Evolutionary conservation across 257 asterid genomes (phyloP).

Genomic region (Ophiorrhiza pumila): DNA sequence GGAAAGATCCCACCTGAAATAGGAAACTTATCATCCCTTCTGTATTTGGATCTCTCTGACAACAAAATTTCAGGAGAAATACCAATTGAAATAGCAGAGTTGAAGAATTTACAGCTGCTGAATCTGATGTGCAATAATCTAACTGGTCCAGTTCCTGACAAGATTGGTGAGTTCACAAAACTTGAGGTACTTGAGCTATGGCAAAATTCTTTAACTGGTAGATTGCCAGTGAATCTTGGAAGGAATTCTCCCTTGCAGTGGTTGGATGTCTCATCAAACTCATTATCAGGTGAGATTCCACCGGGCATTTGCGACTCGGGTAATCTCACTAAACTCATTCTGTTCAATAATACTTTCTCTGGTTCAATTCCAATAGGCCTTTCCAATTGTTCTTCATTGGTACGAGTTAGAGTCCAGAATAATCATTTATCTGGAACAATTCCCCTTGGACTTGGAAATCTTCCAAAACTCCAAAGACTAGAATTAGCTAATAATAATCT

Average conservation of each 20-base stretch:
- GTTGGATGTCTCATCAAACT: constrained; percentile 77
- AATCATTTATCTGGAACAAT: constrained; percentile 60
- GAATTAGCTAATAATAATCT: constrained; percentile 59
- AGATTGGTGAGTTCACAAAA: constrained; percentile 42
- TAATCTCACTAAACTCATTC: constrained; percentile 70
- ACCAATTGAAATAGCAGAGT: constrained; percentile 48
- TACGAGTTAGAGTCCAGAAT: constrained; percentile 63
- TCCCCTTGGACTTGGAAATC: constrained; percentile 64
- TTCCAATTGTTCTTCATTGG: constrained; percentile 56
- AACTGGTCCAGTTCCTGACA: constrained; percentile 50
- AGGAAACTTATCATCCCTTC: constrained; percentile 46
- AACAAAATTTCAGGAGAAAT: constrained; percentile 54
- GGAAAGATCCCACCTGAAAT: constrained; percentile 66
- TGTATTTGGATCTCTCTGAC: constrained; percentile 60
- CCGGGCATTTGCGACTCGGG: constrained; percentile 49
- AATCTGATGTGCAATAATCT: constrained; percentile 67
- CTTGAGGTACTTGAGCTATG: constrained; percentile 69
- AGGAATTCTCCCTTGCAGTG: constrained; percentile 48
- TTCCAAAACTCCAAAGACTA: constrained; percentile 57
- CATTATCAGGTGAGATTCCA: constrained; percentile 61
- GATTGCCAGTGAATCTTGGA: constrained; percentile 61
- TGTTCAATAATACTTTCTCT: constrained; percentile 67
- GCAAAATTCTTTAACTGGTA: constrained; percentile 54
- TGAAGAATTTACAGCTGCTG: constrained; percentile 60
- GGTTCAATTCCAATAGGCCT: constrained; percentile 61